Percentiles rank a stretch among this genome's conserved stretches.
phyloP scores from a whole-genome alignment of 192 early-diverging fungal genomes.

The Backusella psychrophila region DNA sequence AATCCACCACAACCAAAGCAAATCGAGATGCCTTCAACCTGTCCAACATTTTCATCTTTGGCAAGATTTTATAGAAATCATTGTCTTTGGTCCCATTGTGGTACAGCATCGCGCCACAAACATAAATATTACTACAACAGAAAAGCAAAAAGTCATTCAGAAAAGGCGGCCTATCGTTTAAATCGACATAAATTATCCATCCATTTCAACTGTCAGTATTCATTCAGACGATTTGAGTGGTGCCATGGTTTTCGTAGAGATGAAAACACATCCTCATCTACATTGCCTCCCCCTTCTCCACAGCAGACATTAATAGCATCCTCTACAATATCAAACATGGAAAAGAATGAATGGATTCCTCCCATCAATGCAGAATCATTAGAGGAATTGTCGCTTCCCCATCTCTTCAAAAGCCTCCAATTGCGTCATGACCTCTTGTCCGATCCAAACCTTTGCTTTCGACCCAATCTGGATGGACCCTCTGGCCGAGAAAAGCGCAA shows the following conservation, averaged over 20 bases:
- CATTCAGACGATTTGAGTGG: not conserved
- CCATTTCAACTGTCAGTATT: not conserved
- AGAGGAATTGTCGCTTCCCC: slow-evolving; percentile 77
- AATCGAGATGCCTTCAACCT: not conserved
- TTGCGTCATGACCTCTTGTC: slow-evolving; percentile 88
- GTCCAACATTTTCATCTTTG: slow-evolving; percentile 4
- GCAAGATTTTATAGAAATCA: not conserved
- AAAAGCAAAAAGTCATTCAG: not conserved
- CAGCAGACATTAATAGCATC: not conserved
- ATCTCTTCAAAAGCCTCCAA: slow-evolving; percentile 82
- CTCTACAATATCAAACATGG: not conserved
- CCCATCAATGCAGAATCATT: slow-evolving; percentile 84
- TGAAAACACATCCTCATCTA: not conserved
- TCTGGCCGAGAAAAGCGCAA: slow-evolving; percentile 47
- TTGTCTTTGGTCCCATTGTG: not conserved
- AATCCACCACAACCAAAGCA: not conserved
- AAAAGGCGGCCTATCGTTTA: not conserved
- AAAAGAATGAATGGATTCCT: slow-evolving; percentile 35
- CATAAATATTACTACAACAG: not conserved
- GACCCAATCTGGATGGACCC: slow-evolving; percentile 72
- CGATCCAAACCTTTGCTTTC: slow-evolving; percentile 87
- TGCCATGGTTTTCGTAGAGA: not conserved
- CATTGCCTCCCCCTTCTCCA: not conserved
- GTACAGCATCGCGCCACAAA: not conserved
- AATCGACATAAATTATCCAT: not conserved